Evolutionary conservation across 306 rosid genomes (phyloP).

Genomic region (Sphenostylis stenocarpa): DNA sequence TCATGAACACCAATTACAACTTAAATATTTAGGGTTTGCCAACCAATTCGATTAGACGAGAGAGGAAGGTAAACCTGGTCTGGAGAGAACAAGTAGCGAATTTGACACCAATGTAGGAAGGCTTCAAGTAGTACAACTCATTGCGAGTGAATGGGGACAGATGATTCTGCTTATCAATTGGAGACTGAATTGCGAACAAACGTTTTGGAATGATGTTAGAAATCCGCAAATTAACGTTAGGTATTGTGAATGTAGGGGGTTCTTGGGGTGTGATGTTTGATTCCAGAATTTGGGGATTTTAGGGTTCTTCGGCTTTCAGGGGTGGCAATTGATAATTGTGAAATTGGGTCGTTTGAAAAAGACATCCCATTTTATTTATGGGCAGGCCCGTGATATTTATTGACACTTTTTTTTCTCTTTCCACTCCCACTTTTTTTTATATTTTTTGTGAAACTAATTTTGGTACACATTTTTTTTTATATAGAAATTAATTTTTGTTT

Average conservation of each 20-base stretch:
- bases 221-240: background rate
- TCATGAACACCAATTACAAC: too few species aligned
- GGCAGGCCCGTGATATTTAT: too few species aligned
- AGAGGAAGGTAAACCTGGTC: background rate
- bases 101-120: background rate
- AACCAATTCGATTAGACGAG: background rate
- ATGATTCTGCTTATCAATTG: background rate
- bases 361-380: too few species aligned
- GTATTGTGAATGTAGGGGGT: background rate
- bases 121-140: background rate
- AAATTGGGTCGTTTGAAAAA: too few species aligned
- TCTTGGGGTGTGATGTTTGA: background rate
- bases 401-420: too few species aligned
- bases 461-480: too few species aligned
- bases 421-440: too few species aligned
- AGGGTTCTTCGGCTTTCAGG: background rate
- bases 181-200: background rate
- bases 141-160: background rate
- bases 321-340: background rate
- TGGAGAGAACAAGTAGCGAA: background rate
- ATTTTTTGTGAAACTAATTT: too few species aligned
- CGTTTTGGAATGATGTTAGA: background rate
- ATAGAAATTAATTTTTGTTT: too few species aligned
- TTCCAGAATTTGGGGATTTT: background rate
- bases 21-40: too few species aligned